Conservation (phyloP, 2,329 filamentous ascomycete species). For the Aspergillus sp. region DNA sequence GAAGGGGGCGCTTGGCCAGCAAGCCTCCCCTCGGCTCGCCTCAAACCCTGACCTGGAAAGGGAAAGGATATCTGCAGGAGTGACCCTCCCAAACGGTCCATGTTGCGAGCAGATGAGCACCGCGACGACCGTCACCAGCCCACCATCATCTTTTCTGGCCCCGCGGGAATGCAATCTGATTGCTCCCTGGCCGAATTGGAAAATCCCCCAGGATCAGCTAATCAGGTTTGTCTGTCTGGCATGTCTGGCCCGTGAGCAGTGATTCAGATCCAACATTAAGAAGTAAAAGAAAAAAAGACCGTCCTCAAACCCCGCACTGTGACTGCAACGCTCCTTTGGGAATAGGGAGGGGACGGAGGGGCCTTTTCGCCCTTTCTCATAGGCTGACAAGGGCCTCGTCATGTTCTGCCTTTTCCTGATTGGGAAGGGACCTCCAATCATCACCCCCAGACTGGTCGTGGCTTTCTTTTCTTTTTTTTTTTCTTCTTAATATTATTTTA, state of each 20-base stretch:
- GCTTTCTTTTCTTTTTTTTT: neutral
- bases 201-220: neutral
- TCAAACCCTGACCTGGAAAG: neutral
- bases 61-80: neutral
- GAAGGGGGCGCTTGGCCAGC: constrained; percentile 2
- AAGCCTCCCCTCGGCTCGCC: neutral
- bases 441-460: neutral
- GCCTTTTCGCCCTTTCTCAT: neutral
- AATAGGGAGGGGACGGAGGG: neutral
- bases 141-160: neutral
- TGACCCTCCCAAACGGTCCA: neutral
- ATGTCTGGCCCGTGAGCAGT: neutral
- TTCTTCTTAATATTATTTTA: neutral
- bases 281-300: too few relatives aligned
- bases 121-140: neutral
- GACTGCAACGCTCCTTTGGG: neutral
- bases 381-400: neutral
- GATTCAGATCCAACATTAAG: too few relatives aligned
- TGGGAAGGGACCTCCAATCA: neutral
- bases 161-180: neutral
- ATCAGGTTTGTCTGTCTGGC: neutral
- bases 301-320: neutral
- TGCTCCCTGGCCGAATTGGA: neutral
- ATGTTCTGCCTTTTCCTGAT: neutral
- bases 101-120: neutral